These are phyloP conservation scores for Brassica carinata DNA, from an alignment of 345 rosid genomes.

Conservation along the genomic window DNA sequence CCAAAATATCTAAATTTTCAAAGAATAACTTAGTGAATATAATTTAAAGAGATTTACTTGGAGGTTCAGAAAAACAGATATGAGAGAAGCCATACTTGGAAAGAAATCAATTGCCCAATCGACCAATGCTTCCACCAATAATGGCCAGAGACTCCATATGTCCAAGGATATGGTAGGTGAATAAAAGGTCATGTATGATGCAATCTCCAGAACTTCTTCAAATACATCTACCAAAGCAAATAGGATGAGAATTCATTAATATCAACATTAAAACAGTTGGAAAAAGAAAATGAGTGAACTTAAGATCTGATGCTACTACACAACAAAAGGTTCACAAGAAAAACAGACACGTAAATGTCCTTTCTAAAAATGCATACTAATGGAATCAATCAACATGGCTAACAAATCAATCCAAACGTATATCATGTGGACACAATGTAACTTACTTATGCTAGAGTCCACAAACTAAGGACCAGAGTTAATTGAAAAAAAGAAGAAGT, in stretches of 20 bases:
- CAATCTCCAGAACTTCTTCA: constrained; percentile 98
- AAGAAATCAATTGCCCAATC: constrained; percentile 99
- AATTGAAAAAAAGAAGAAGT: neutral
- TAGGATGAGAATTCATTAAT: constrained; percentile 8
- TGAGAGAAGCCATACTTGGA: constrained; percentile 41
- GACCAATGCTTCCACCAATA: constrained; percentile 89
- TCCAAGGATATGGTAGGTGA: constrained; percentile 76
- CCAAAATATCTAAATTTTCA: neutral
- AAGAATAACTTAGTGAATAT: neutral
- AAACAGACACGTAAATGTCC: neutral
- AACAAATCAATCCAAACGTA: neutral
- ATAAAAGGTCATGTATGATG: constrained; percentile 93
- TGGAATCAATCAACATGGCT: neutral
- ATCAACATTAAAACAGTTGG: neutral
- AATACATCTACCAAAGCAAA: constrained; percentile 76
- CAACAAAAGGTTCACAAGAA: neutral
- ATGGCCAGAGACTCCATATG: constrained; percentile 67
- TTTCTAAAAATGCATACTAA: neutral
- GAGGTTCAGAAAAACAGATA: neutral
- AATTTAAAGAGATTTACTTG: neutral
- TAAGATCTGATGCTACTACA: constrained; percentile 27
- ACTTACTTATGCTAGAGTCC: neutral
- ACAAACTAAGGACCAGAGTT: neutral
- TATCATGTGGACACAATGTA: neutral
- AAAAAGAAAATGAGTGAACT: constrained; percentile 12